These are phyloP conservation scores for Coccomyxa sp. DNA, from an alignment of 139 green algal species.

Conservation along the genomic window DNA sequence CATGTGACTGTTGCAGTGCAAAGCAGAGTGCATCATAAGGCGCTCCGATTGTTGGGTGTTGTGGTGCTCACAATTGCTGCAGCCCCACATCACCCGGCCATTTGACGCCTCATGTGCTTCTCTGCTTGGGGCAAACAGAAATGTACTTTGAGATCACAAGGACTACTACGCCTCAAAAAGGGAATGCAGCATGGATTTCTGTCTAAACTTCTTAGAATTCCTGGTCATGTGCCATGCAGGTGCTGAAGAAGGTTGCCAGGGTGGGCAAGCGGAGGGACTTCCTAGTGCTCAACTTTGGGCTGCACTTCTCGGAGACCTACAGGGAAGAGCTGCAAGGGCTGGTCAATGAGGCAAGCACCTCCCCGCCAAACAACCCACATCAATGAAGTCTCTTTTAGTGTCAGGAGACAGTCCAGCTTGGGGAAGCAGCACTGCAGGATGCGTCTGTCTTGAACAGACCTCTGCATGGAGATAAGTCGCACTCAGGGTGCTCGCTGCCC, in stretches of 20 bases:
- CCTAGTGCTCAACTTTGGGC: conserved; percentile 19
- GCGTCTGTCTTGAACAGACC: background rate
- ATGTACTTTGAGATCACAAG: no score
- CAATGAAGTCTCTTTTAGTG: background rate
- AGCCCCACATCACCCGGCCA: no score
- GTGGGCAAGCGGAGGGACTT: background rate
- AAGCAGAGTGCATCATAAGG: no score
- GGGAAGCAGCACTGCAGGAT: background rate
- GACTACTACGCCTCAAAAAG: no score
- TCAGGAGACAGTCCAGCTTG: background rate
- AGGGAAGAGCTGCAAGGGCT: background rate
- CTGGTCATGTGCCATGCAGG: background rate
- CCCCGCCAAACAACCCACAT: background rate
- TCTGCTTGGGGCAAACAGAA: no score
- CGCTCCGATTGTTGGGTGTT: no score
- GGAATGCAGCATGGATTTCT: no score
- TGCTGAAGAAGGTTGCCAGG: background rate
- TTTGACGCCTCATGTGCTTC: no score
- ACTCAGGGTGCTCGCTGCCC: background rate
- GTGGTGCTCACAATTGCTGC: no score
- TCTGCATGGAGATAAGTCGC: background rate
- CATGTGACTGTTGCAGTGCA: no score
- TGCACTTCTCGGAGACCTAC: conserved; percentile 17
- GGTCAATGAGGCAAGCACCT: background rate
- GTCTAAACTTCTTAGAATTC: no score